phyloP scores from a whole-genome alignment of 2,329 filamentous ascomycete species.

The Albifimbria verrucaria region DNA sequence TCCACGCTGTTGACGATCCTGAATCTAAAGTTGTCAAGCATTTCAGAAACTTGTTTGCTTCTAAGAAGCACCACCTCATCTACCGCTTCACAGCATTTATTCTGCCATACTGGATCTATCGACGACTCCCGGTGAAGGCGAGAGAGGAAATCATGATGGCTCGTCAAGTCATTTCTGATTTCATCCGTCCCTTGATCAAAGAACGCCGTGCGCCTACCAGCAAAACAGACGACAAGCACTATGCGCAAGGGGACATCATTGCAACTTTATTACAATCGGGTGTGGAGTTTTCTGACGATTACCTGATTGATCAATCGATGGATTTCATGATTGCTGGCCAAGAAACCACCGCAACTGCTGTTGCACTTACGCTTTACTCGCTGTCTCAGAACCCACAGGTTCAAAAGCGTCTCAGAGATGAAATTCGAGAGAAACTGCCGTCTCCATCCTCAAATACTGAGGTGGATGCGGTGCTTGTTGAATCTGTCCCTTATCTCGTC shows the following conservation, averaged over 20 bases:
- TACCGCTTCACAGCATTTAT: constrained; percentile 8
- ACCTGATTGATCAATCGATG: constrained; percentile 7
- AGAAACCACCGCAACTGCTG: constrained; percentile 1
- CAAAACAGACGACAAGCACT: constrained; percentile 2
- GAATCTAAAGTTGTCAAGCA: constrained; percentile 7
- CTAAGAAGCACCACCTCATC: constrained; percentile 6
- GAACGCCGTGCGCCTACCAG: constrained; percentile 6
- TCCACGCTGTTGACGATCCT: constrained; percentile 10
- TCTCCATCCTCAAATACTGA: background rate
- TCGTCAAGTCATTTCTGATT: constrained; percentile 8
- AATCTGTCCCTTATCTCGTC: constrained; percentile 8
- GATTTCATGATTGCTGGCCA: constrained; percentile 3
- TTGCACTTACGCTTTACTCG: constrained; percentile 2
- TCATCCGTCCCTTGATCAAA: constrained; percentile 10
- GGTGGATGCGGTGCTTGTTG: constrained; percentile 2
- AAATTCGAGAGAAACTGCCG: background rate
- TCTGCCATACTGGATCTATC: constrained; percentile 8
- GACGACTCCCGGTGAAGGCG: constrained; percentile 7
- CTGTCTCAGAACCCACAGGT: background rate
- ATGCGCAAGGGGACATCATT: constrained; percentile 9
- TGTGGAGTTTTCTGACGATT: constrained; percentile 9
- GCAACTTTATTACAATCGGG: constrained; percentile 11
- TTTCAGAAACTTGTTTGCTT: constrained; percentile 11
- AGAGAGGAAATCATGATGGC: constrained; percentile 10
- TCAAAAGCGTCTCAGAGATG: background rate